Percentiles rank a stretch among this genome's conserved stretches.
These are phyloP conservation scores for Hericium coralloides DNA, from an alignment of 768 basidiomycete genomes.

Conservation along the genomic window DNA sequence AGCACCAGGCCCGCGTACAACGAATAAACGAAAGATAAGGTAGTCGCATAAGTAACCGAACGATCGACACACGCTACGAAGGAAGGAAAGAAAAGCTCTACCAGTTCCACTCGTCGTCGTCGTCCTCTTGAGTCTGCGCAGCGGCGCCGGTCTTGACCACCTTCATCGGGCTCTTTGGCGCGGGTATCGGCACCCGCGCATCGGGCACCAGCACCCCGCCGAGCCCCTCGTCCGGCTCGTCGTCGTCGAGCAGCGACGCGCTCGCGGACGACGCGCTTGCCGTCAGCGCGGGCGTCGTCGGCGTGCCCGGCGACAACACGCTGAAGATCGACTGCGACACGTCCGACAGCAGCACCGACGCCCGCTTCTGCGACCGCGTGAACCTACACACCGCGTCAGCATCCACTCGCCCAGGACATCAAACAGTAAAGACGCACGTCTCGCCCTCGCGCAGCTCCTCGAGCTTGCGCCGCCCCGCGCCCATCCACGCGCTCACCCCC, in stretches of 20 bases:
- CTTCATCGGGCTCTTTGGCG: neutral
- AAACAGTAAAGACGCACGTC: conserved; percentile 34
- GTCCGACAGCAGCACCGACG: conserved; percentile 56
- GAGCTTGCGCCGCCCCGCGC: conserved; percentile 40
- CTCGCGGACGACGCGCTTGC: neutral
- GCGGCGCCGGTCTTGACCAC: neutral
- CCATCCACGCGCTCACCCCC: conserved; percentile 34
- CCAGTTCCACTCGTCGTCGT: conserved; percentile 16
- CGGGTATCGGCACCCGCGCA: conserved; percentile 2
- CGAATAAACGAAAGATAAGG: neutral
- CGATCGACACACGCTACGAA: neutral
- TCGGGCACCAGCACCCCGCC: neutral
- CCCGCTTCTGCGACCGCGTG: conserved; percentile 58
- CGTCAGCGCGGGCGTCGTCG: conserved; percentile 11
- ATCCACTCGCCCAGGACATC: neutral
- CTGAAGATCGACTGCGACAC: conserved; percentile 48
- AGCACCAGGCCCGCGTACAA: neutral
- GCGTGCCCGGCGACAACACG: conserved; percentile 29
- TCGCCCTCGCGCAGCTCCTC: conserved; percentile 42
- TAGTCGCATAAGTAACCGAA: neutral
- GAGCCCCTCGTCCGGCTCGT: conserved; percentile 6
- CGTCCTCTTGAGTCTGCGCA: neutral
- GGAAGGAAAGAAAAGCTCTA: conserved; percentile 1
- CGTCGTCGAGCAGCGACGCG: conserved; percentile 7
- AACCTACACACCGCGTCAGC: conserved; percentile 33